Base-by-base conservation (phyloP, 192 early-diverging fungal species). In the Coemansia sp. region DNA sequence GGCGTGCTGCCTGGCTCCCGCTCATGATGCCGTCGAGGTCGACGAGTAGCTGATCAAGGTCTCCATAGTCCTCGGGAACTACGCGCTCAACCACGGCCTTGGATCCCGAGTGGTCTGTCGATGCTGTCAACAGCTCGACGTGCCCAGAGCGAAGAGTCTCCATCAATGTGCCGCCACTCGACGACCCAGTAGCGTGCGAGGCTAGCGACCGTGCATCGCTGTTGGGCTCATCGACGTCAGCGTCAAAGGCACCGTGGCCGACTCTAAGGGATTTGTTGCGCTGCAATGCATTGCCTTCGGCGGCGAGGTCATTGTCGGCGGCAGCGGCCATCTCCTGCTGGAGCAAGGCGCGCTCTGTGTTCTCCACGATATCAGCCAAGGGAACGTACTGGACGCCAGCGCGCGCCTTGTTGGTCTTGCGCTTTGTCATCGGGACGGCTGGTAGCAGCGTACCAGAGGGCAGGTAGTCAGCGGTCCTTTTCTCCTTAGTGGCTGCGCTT, bases 1-100 rank as follows among this genome's bases (percentile, higher is more conserved):
- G 69, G 62, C 77, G 77, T 26, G 77, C 77, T 21, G 72, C 72
- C 34, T 71, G 52, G 43, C 72, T 79, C 38, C 77, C 77, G 43
- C 41, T 70, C 69, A 73, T 79, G 11, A 79, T 79, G 13, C 77
- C 77, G 13, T 79, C 77, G 20, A 79, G 68, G 50, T 79, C 77
- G 9, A 34, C 60, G 26, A 79, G 65, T 11, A 79, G 68, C 59
- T 65, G 61, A 50, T 79, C 77, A 21, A 79, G 41, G 42, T 79
- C 77, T 39, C 77, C 72, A 31, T 79, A 79, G 65, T 79, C 77
- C 14, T 79, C 77, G 18, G 72, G 77, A 1, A 68, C 65, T 8
- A 79, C 65, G 37, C 69, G 56, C 8, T 70, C 72, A 12, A 79
- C 58, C 13, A 66, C 62, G 0, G 77, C 77, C 62, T 79, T 79